Evolutionary conservation across 805 yeast genomes (phyloP).

Genomic region (Saccharomycopsis schoenii): DNA sequence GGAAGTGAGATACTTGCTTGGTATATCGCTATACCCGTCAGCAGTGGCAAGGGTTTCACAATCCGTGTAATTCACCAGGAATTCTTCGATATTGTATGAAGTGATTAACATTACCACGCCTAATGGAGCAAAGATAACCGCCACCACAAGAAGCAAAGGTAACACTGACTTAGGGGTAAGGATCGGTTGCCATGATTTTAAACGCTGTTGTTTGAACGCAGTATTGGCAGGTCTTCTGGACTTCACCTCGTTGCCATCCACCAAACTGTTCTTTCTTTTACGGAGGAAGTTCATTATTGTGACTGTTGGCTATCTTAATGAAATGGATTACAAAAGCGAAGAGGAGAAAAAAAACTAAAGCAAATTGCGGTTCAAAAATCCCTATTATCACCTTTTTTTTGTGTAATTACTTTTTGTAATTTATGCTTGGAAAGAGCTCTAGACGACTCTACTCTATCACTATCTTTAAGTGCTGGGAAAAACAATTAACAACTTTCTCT

Average conservation of each 20-base stretch:
- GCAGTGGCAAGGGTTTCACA: constrained; percentile 48
- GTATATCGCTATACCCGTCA: constrained; percentile 38
- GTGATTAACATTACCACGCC: constrained; percentile 78
- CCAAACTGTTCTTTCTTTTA: constrained; percentile 6
- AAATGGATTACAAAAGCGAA: too few species aligned
- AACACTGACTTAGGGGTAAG: constrained; percentile 85
- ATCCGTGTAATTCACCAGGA: constrained; percentile 64
- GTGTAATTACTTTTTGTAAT: not conserved
- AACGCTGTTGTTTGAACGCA: constrained; percentile 66
- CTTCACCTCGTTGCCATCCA: constrained; percentile 5
- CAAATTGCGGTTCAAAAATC: too few species aligned
- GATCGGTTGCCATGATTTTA: constrained; percentile 56
- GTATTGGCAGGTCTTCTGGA: constrained; percentile 33
- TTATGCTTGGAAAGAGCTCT: too few species aligned
- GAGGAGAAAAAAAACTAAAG: too few species aligned
- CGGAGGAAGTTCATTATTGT: constrained; percentile 15
- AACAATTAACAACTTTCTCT: too few species aligned
- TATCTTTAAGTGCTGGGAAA: too few species aligned
- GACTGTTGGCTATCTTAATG: not conserved
- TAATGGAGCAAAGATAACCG: constrained; percentile 78
- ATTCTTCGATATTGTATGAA: constrained; percentile 62
- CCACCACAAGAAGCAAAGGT: constrained; percentile 66
- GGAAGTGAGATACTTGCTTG: constrained; percentile 43
- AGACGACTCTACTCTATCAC: too few species aligned
- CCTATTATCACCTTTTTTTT: not conserved